Percentiles rank a stretch among this genome's conserved stretches.
phyloP scores from a whole-genome alignment of 768 basidiomycete genomes.

The Neoboletus brunneissimus region DNA sequence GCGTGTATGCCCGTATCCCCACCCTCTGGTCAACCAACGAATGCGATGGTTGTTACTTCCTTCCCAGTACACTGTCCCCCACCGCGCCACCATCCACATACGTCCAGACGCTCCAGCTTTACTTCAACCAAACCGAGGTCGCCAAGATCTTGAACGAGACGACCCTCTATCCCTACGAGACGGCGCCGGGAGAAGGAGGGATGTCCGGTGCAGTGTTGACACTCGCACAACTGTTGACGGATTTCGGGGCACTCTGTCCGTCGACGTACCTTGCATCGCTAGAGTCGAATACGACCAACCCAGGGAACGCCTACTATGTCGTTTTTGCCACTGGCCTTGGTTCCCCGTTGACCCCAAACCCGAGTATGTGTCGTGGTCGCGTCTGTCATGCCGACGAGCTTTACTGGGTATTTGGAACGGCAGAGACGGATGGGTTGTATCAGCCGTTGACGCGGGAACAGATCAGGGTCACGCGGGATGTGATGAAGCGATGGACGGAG shows the following conservation, averaged over 20 bases:
- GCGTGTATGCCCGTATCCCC: slow-evolving; percentile 13
- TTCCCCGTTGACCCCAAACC: slow-evolving; percentile 14
- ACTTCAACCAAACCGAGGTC: slow-evolving; percentile 10
- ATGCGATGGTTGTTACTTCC: slow-evolving; percentile 21
- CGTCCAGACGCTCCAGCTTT: background rate
- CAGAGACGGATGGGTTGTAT: slow-evolving; percentile 14
- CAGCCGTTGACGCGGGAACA: slow-evolving; percentile 12
- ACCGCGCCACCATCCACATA: slow-evolving; percentile 10
- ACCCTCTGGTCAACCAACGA: slow-evolving; percentile 17
- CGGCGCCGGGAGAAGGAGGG: background rate
- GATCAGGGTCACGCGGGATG: slow-evolving; percentile 1
- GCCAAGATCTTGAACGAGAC: slow-evolving; percentile 11
- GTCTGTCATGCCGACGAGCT: slow-evolving; percentile 14
- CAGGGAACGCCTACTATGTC: slow-evolving; percentile 9
- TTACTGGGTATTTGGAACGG: slow-evolving; percentile 12
- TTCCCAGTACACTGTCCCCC: slow-evolving; percentile 14
- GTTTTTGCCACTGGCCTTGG: slow-evolving; percentile 2
- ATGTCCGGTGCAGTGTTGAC: slow-evolving; percentile 10
- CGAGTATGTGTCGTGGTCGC: slow-evolving; percentile 7
- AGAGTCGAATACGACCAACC: slow-evolving; percentile 12
- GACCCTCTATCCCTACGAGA: slow-evolving; percentile 18
- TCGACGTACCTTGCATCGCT: slow-evolving; percentile 9
- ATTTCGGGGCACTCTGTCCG: slow-evolving; percentile 7
- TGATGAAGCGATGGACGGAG: slow-evolving; percentile 9
- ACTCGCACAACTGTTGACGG: slow-evolving; percentile 11